Conservation (phyloP, 225 moss, liverwort and hornwort genomes). For the Rhytidiadelphus loreus region DNA sequence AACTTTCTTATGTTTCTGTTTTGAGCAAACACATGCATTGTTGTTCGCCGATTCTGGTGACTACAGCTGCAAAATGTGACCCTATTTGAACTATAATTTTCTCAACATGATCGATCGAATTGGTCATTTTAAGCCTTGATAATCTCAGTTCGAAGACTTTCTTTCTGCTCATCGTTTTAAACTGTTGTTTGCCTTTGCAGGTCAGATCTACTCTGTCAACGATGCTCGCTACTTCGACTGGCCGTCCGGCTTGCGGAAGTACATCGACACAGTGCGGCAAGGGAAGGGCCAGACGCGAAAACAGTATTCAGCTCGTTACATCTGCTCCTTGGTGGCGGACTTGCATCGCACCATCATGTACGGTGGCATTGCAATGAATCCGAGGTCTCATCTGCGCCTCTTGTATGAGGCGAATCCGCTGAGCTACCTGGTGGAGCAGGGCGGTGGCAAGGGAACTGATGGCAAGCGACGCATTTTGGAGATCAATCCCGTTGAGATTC, state of each 20-base stretch:
- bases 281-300: constrained; percentile 87
- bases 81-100: neutral
- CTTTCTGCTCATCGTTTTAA: neutral
- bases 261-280: constrained; percentile 88
- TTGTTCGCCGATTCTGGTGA: neutral
- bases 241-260: constrained; percentile 70
- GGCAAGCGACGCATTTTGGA: constrained; percentile 76
- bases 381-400: constrained; percentile 77
- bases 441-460: constrained; percentile 75
- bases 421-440: constrained; percentile 88
- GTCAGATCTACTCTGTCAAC: constrained; percentile 96
- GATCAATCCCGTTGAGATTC: constrained; percentile 59
- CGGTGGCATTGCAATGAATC: constrained; percentile 94
- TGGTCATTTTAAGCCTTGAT: neutral
- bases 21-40: neutral
- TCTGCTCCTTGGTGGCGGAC: constrained; percentile 91
- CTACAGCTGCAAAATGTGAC: neutral
- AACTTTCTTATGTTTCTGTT: neutral
- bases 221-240: constrained; percentile 97
- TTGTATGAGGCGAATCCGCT: constrained; percentile 89
- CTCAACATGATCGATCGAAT: neutral
- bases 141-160: neutral
- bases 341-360: constrained; percentile 91
- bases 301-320: constrained; percentile 94
- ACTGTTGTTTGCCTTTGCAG: constrained; percentile 10